Evolutionary conservation across 352 stramenopile species (phyloP), one percentile per base, ranked within the genome.

Genomic region (Peronospora tabacina): DNA sequence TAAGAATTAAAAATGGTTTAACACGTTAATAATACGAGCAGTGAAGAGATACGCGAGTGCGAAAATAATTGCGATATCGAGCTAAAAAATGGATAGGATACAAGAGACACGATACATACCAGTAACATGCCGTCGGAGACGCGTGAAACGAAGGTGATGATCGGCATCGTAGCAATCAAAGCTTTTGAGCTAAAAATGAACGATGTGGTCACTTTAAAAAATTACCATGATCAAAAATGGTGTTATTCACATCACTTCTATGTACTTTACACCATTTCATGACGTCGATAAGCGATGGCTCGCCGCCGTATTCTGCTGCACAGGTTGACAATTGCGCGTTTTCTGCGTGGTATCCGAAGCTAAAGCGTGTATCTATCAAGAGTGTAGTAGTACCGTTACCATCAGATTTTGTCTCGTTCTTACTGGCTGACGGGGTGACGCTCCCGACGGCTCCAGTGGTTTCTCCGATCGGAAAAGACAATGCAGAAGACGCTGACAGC

Each of bases 51-150:
- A 33, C 7, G 12, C 0, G 11, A 33, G 28, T 13, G 7, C 11
- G 0, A 10, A 33, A 33, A 13, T 13, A 2, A 13, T 5, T 10
- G 11, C 5, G 11, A 40, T 22, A 40, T 8, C 11, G 2, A 43
- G 0, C 3, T n/a, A 32, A n/a, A 32, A n/a, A 15, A 0, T 10
- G 15, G 0, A n/a, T 26, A 12, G 13, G 4, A 1, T 43, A 43
- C 20, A 43, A 29, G 11, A 0, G 17, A 29, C 2, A 19, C 1
- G 17, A 12, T 22, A 49, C 75, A 49, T 44, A 94, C 82, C 58
- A 97, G 79, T 41, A 97, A 70, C 72, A 97, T 94, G 43, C 91
- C 91, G 63, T 97, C 91, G 35, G 84, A 95, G 28, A 97, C 80
- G 50, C 91, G 85, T 55, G 91, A 91, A 7, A 97, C 75, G 59